Conservation (phyloP, 306 rosid species). For the Hippophae tibetana region DNA sequence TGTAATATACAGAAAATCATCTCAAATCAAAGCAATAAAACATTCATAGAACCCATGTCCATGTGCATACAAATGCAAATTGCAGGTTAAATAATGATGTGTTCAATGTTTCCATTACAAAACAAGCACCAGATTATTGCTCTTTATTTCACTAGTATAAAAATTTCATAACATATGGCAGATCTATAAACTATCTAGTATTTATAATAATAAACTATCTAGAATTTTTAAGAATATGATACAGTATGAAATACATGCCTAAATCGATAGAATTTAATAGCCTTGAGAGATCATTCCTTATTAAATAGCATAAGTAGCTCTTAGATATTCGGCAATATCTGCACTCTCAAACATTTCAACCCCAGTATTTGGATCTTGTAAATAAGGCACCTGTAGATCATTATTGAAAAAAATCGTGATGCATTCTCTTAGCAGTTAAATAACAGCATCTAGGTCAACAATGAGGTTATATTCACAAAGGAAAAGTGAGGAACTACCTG, state of each 20-base stretch:
- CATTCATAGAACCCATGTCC: too few relatives aligned
- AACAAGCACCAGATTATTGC: background rate
- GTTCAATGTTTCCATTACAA: background rate
- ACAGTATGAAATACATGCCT: background rate
- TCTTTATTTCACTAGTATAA: slow-evolving; percentile 7
- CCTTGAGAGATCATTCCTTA: slow-evolving; percentile 14
- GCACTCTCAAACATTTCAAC: slow-evolving; percentile 94
- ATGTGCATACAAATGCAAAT: too few relatives aligned
- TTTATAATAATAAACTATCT: background rate
- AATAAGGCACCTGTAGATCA: slow-evolving; percentile 64
- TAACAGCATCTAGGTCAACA: too few relatives aligned
- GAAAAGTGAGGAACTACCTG: slow-evolving; percentile 47
- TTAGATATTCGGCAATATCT: slow-evolving; percentile 73
- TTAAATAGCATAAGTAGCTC: slow-evolving; percentile 67
- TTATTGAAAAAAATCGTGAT: slow-evolving; percentile 1
- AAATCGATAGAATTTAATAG: slow-evolving; percentile 8
- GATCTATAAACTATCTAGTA: background rate
- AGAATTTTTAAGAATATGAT: background rate
- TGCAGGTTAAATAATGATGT: too few relatives aligned
- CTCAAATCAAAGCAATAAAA: too few relatives aligned
- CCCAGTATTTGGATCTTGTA: slow-evolving; percentile 96
- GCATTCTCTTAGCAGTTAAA: background rate
- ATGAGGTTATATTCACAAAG: background rate
- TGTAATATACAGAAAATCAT: too few relatives aligned
- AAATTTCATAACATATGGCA: slow-evolving; percentile 5